Conservation (phyloP, 192 early-diverging fungal species). For the Backusella tuberculispora region DNA sequence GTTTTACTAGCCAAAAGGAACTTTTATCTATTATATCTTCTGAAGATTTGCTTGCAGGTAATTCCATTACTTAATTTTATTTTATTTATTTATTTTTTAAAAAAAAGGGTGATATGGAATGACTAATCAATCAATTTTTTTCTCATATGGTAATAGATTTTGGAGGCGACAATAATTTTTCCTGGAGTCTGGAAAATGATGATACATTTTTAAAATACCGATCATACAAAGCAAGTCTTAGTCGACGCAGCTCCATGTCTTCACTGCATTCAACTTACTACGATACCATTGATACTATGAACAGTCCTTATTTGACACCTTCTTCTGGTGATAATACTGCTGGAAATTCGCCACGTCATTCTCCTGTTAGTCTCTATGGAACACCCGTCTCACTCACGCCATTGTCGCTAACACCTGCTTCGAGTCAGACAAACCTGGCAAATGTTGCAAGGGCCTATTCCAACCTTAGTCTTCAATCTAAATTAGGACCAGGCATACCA, state of each 20-base stretch:
- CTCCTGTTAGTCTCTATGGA: constrained; percentile 10
- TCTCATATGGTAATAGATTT: constrained; percentile 23
- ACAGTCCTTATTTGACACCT: not conserved
- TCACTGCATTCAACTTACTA: constrained; percentile 19
- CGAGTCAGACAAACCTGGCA: constrained; percentile 16
- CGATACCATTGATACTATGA: constrained; percentile 1
- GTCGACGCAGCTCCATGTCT: not conserved
- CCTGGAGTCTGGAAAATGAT: constrained; percentile 36
- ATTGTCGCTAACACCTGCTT: constrained; percentile 11
- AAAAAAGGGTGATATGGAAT: not conserved
- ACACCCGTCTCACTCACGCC: constrained; percentile 23
- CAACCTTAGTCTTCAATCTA: constrained; percentile 1
- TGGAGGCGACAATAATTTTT: constrained; percentile 37
- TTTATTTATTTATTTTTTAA: not conserved
- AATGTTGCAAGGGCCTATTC: constrained; percentile 18
- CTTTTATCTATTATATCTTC: constrained; percentile 27
- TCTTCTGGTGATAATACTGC: not conserved
- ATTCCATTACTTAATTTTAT: not conserved
- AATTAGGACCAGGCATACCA: not conserved
- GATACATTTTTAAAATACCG: constrained; percentile 26
- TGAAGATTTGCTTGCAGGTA: constrained; percentile 40
- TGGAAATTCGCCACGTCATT: not conserved
- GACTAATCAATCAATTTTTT: constrained; percentile 3
- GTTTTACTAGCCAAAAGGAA: constrained; percentile 37
- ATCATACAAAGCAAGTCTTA: not conserved